Evolutionary conservation across 1,284 basidiomycete species (phyloP), one percentile per base, ranked within the genome.

Genomic region (Pseudozyma flocculosa): DNA sequence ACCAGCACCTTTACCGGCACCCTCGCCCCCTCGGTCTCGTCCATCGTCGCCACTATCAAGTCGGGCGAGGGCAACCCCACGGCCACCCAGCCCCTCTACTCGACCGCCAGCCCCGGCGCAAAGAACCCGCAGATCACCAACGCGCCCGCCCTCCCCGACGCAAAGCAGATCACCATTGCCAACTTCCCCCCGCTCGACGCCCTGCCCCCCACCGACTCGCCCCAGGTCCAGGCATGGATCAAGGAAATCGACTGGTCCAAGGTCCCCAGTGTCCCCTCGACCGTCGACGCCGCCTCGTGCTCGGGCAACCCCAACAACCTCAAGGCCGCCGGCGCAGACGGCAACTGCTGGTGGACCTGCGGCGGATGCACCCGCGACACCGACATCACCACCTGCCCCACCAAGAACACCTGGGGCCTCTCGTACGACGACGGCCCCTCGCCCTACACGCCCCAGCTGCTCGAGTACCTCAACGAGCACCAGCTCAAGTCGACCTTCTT

Each of bases 331-430:
- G 54, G 76, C 4, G 79, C 79, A 14, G 82, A 84, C 53, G 89
- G 88, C 79, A 72, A 57, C 53, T 62, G 62, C 47, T 92, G 89
- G 89, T 92, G 89, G 90, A 89, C 88, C 9, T 92, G 89, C 75
- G 85, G 86, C 71, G 88, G 88, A 36, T 85, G 84, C 78, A 89
- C 88, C 8, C 83, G 88, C 17, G 82, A 80, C 26, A 84, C 70
- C 22, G 82, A 83, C 54, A 61, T 82, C 11, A 74, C 76, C 8
- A 23, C 48, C 15, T 79, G 79, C 50, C 80, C 80, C 14, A 81
- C 82, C 61, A 81, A 82, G 2, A 55, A 74, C 37, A 83, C 82
- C 1, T 84, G 80, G 79, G 82, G 83, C 29, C 73, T 81, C 30
- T 80, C 80, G 3, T 82, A 81, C 52, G 82, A 84, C 62, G 82